Evolutionary conservation across 1,284 basidiomycete species (phyloP).

Genomic region (Ganoderma lucidum): DNA sequence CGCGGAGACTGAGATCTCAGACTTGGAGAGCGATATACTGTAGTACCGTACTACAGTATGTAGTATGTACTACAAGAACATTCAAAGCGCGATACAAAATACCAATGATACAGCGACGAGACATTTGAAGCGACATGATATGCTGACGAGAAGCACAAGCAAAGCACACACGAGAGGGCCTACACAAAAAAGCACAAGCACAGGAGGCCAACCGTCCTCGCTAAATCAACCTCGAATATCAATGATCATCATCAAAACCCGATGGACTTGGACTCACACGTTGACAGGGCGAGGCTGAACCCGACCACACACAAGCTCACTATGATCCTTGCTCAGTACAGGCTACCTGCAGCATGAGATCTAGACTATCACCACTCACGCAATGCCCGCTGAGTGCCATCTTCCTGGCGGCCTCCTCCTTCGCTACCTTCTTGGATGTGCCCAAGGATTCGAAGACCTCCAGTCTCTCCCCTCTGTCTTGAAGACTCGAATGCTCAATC

Average conservation of each 20-base stretch:
- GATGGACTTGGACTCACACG: background rate
- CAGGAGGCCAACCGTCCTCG: background rate
- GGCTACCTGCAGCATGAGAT: background rate
- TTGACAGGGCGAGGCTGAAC: background rate
- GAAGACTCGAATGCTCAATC: background rate
- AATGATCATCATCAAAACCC: background rate
- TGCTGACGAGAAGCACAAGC: too few species aligned
- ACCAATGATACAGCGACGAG: too few species aligned
- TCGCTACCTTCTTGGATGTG: conserved; percentile 33
- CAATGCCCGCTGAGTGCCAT: conserved; percentile 39
- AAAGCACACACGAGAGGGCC: too few species aligned
- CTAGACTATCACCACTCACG: conserved; percentile 24
- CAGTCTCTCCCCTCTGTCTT: conserved; percentile 26
- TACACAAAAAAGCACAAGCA: background rate
- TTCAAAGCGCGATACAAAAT: too few species aligned
- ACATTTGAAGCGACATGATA: too few species aligned
- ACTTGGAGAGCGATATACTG: too few species aligned
- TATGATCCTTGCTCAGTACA: background rate
- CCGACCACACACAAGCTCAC: background rate
- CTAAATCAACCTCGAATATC: background rate
- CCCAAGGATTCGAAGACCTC: conserved; percentile 19
- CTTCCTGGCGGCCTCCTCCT: conserved; percentile 31
- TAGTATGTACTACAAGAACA: too few species aligned
- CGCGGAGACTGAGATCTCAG: too few species aligned
- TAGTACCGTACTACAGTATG: too few species aligned